A percentile compares a stretch with the other conserved stretches of the same genome.
Conservation (phyloP, 176 grass and related monocot genomes). For the Cenchrus purpureus region DNA sequence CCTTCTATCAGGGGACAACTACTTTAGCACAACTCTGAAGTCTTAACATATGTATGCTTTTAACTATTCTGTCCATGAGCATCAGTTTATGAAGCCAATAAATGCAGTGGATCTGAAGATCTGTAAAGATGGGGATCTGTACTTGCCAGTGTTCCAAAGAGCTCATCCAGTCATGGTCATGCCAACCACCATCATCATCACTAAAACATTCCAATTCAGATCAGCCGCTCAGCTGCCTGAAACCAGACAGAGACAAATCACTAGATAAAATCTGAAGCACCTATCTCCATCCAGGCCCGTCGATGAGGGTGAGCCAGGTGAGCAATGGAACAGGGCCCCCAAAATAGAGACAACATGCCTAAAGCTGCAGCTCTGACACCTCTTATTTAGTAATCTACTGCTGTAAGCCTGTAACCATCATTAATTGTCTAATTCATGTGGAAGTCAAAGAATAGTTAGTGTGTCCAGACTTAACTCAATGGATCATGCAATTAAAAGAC, state of each 20-base stretch:
- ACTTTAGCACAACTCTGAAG: neutral
- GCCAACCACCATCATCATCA: slow-evolving; percentile 23
- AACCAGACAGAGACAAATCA: neutral
- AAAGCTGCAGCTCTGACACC: no score
- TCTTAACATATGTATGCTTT: neutral
- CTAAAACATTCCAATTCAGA: neutral
- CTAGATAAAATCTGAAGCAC: neutral
- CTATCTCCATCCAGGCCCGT: no score
- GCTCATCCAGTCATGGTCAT: slow-evolving; percentile 19
- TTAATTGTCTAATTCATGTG: no score
- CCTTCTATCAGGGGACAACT: slow-evolving; percentile 5
- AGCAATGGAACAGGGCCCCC: no score
- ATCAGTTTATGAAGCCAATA: slow-evolving; percentile 16
- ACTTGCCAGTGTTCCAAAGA: slow-evolving; percentile 24
- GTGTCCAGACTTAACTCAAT: no score
- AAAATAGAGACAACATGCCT: no score
- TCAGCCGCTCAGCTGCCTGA: neutral
- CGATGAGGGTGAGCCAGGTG: no score
- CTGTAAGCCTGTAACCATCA: no score
- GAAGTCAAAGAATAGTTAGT: no score
- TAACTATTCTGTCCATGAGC: neutral
- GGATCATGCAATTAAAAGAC: no score
- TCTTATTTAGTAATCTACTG: no score
- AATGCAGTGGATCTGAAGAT: slow-evolving; percentile 48
- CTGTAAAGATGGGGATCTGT: slow-evolving; percentile 21